Evolutionary conservation across 805 yeast genomes (phyloP), one percentile per base, ranked within the genome.

Genomic region (Debaryomyces maramus): DNA sequence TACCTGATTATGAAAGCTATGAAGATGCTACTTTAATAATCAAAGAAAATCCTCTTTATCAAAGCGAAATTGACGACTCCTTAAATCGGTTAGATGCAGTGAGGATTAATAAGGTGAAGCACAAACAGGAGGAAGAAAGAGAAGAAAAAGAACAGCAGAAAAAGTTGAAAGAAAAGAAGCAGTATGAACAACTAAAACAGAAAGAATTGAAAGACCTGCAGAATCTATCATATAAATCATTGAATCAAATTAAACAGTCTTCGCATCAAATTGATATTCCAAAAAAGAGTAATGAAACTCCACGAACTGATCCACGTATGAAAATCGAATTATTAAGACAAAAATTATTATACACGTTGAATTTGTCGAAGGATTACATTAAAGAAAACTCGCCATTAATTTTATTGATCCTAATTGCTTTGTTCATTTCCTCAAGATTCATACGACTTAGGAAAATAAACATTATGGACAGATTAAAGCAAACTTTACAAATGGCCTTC

Each of bases 401-500:
- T 9, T 47, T 63, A 11, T 38, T 55, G 4, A 44, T 58, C 10
- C 14, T 66, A 4, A 40, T 54, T 1, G 26, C 56, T 3, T 20
- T 56, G 7, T 40, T 67, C 5, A 38, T 58, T 5, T 35, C 55
- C 5, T 26, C 55, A n/a, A 43, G 49, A 21, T 41, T 61, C 16
- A 26, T 63, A 14, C 57, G 56, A 19, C 38, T 46, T 21, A 55
- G 48, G 23, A 59, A 51, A 37, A 45, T 63, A 8, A 61, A 62
- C 39, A 28, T 68, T 5, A 53, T 49, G 32, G 62, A 63, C n/a
- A 48, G 55, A 39, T 28, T 69, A 16, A 51, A 47, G 41, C 71
- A 69, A 40, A 67, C 73, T 1, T 44, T 70, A 30, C 48, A 51
- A 43, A 70, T 70, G 75, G 75, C 75, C n/a, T 65, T 70, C 48